Evolutionary conservation across 305 asterid genomes (phyloP).

Genomic region (Fraxinus velutina): DNA sequence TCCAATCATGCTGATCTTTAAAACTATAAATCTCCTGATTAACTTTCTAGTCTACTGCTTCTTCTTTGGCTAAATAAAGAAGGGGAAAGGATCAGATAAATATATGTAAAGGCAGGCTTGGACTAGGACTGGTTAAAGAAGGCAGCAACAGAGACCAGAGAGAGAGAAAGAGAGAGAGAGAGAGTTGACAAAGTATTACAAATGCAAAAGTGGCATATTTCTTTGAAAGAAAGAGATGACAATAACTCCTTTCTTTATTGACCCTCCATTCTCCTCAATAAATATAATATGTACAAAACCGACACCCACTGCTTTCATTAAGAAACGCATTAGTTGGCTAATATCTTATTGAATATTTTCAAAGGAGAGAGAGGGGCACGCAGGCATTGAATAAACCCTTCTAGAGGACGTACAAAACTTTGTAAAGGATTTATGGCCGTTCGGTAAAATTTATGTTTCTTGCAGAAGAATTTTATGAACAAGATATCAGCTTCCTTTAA

Average conservation of each 20-base stretch:
- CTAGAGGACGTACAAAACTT: too few relatives aligned
- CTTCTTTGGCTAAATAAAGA: not conserved
- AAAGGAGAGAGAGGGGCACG: too few relatives aligned
- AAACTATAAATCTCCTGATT: not conserved
- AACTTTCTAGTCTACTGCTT: not conserved
- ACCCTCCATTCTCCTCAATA: constrained; percentile 22
- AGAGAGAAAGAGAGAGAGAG: not conserved
- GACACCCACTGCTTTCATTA: constrained; percentile 15
- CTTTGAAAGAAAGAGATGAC: constrained; percentile 18
- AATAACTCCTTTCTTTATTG: constrained; percentile 28
- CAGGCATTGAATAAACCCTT: too few relatives aligned
- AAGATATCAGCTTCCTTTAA: too few relatives aligned
- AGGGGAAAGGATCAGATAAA: not conserved
- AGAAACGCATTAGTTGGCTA: constrained; percentile 9
- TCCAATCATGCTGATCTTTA: constrained; percentile 29
- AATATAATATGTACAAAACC: constrained; percentile 13
- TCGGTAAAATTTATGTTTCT: too few relatives aligned
- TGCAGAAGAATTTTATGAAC: too few relatives aligned
- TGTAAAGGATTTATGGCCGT: too few relatives aligned
- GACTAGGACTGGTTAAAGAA: constrained; percentile 36
- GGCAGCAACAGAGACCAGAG: constrained; percentile 29
- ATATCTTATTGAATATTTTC: not conserved
- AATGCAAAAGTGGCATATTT: constrained; percentile 28
- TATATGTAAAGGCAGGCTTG: constrained; percentile 24
- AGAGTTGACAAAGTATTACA: constrained; percentile 3